A percentile compares a stretch with the other conserved stretches of the same genome.
Conservation (phyloP, 2,329 filamentous ascomycete species). For the Colletotrichum sansevieriae region DNA sequence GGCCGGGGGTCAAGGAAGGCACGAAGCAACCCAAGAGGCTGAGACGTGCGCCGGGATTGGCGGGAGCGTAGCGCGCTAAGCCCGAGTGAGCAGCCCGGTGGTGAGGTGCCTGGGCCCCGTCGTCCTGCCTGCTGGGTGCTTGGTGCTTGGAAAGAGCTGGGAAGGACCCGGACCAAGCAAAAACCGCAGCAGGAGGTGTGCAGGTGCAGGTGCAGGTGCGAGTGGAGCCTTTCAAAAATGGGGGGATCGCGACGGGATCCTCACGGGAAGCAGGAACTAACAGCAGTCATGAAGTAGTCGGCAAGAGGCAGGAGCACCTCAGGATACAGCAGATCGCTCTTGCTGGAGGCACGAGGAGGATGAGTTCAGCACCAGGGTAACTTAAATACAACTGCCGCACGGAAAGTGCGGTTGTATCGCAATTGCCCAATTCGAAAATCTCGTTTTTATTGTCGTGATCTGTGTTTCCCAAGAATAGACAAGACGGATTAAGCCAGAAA, state of each 20-base stretch:
- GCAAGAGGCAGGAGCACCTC: background rate
- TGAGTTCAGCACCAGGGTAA: background rate
- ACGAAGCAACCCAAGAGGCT: slow-evolving; percentile 40
- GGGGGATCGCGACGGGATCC: slow-evolving; percentile 28
- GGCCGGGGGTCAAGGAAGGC: slow-evolving; percentile 32
- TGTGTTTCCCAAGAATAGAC: too few species aligned
- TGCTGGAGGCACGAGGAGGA: slow-evolving; percentile 10
- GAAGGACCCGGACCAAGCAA: slow-evolving; percentile 26
- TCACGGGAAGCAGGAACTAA: slow-evolving; percentile 15
- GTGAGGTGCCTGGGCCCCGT: slow-evolving; percentile 14
- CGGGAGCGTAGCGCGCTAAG: slow-evolving; percentile 29
- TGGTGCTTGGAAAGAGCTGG: slow-evolving; percentile 18
- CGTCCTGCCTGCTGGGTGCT: slow-evolving; percentile 6
- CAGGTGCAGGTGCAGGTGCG: background rate
- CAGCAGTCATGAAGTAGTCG: background rate
- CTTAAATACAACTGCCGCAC: background rate
- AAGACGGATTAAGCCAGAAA: background rate
- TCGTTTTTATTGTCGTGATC: too few species aligned
- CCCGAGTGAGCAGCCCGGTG: slow-evolving; percentile 26
- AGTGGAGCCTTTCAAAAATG: slow-evolving; percentile 20
- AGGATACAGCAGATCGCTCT: background rate
- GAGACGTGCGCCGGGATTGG: slow-evolving; percentile 41
- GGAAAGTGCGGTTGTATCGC: background rate
- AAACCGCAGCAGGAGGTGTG: background rate
- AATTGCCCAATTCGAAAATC: background rate